Percentiles rank a stretch among this genome's conserved stretches.
These are phyloP conservation scores for Calonectria naviculata DNA, from an alignment of 2,329 filamentous ascomycete species.

Conservation along the genomic window DNA sequence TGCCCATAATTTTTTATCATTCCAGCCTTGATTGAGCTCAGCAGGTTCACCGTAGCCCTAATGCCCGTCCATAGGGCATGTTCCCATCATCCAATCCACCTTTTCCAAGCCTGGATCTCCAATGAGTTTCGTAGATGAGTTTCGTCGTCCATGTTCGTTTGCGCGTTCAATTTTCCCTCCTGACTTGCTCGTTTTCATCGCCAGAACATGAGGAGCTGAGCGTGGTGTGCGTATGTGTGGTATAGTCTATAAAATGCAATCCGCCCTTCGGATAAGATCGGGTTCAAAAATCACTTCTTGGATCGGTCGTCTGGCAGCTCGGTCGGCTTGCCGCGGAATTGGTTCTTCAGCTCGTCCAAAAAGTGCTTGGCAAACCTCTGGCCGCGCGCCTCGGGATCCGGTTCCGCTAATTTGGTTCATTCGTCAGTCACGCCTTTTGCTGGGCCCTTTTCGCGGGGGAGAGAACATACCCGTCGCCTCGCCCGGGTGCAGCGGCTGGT, in stretches of 20 bases:
- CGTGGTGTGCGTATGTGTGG: constrained; percentile 14
- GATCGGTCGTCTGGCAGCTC: constrained; percentile 46
- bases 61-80: not conserved
- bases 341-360: constrained; percentile 62
- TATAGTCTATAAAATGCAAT: too few relatives aligned
- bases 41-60: not conserved
- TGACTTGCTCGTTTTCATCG: not conserved
- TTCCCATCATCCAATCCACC: not conserved
- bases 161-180: not conserved
- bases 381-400: constrained; percentile 35
- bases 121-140: not conserved
- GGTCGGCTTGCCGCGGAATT: constrained; percentile 57
- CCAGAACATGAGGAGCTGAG: constrained; percentile 13
- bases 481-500: constrained; percentile 62
- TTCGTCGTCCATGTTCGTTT: not conserved
- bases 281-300: constrained; percentile 30
- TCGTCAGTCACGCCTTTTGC: not conserved
- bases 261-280: not conserved
- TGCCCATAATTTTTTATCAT: not conserved
- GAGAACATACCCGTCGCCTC: constrained; percentile 60
- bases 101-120: not conserved
- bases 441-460: not conserved
- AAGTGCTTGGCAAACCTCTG: constrained; percentile 59
- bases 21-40: not conserved
- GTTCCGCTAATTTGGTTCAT: constrained; percentile 42